Evolutionary conservation across 2,329 filamentous ascomycete genomes (phyloP), one percentile per base, ranked within the genome.

Genomic region (Daldinia sp.): DNA sequence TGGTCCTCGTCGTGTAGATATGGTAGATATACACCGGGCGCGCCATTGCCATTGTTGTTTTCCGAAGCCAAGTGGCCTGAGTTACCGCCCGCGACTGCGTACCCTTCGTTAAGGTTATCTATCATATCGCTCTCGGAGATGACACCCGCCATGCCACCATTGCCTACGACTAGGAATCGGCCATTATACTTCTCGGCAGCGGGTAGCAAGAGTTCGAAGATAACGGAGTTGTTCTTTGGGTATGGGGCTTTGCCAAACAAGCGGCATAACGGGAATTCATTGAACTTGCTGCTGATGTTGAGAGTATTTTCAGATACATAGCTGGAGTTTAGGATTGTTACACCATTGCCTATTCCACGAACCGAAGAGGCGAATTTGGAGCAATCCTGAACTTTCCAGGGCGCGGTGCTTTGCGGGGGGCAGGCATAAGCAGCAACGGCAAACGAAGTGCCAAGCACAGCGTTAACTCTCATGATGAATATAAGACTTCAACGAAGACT

Each of bases 191-290:
- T 61, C 1, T 56, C 46, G 6, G 57, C n/a, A 15, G 62, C 55
- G 0, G 75, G 75, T 0, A 76, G 65, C 71, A 70, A 75, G 7
- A 75, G 54, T 57, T 75, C 65, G 35, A 75, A 76, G 28, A 70
- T 60, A n/a, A 77, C 63, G 0, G 70, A 73, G 23, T 74, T 68
- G n/a, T 74, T 74, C 1, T 55, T 60, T 1, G 63, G 55, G 41
- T 74, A 74, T 6, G 68, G 51, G 10, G 71, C 62, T 48, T 58
- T 46, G 26, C 70, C 73, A 48, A 70, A 70, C 4, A 74, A 50
- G 12, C 70, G 71, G n/a, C 73, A 75, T 26, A 69, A 41, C 7
- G 71, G 56, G 28, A 54, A 20, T 33, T 28, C 26, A 20, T 73
- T 73, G 46, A 63, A 10, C 9, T 33, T 61, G 13, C 54, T 61